Base-by-base conservation (phyloP, 345 rosid genomes). In the Linum trigynum region DNA sequence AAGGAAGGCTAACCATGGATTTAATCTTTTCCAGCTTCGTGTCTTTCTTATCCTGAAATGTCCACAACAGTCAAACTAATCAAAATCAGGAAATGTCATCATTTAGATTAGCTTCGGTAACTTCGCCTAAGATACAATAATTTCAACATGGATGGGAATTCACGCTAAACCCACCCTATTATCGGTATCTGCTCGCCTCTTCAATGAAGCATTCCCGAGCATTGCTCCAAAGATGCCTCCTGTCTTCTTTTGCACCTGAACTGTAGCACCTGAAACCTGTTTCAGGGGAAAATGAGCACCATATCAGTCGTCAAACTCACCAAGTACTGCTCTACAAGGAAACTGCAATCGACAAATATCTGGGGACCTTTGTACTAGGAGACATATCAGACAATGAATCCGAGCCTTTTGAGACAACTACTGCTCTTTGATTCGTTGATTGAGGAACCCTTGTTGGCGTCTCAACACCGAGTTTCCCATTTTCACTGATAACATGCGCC, bases 161-260 rank as follows among this genome's bases (percentile, higher is more conserved):
- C 32, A 23, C 1, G 32, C 32, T 23, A 23, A 57, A 17, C 83
- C 65, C 42, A 86, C 96, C 77, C 77, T 84, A 59, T 78, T 82
- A n/a, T 70, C 77, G 23, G 48, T 65, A 62, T 69, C 82, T 65
- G 67, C 67, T 63, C 76, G 83, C 69, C 81, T 84, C 80, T 83
- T 86, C 37, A 78, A 56, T 32, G 68, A 72, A 16, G 66, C 57
- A 16, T 64, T 72, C 41, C 89, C 87, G 48, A 80, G 76, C 71
- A 86, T 70, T 11, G 82, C 85, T 65, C 86, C 90, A 39, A 87
- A 75, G 67, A 77, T 81, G 71, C 85, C 68, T 63, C 70, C 78
- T 68, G 85, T 88, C 69, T 83, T 85, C 88, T 80, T 84, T 56
- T 67, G 78, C 72, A 64, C 80, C 74, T 75, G 88, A 76, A 79